phyloP scores from a whole-genome alignment of 352 stramenopile species.

The Pythium folliculosum region DNA sequence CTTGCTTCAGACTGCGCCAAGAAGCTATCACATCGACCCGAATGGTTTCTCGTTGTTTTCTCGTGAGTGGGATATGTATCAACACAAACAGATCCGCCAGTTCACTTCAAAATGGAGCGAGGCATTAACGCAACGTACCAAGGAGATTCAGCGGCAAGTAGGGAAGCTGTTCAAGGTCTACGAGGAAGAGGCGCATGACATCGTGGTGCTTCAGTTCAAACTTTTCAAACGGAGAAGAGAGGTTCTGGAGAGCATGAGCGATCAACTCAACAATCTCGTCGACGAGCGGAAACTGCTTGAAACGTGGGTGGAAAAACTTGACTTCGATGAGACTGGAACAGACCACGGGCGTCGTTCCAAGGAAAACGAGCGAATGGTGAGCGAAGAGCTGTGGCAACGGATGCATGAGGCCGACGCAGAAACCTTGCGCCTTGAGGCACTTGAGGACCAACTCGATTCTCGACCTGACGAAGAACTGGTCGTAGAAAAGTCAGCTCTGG shows the following conservation, averaged over 20 bases:
- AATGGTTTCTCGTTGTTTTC: slow-evolving; percentile 24
- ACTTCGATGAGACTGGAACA: background rate
- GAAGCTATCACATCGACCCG: slow-evolving; percentile 35
- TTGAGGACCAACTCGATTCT: slow-evolving; percentile 10
- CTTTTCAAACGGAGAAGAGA: slow-evolving; percentile 23
- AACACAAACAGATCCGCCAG: background rate
- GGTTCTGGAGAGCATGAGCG: slow-evolving; percentile 2
- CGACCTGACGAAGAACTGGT: slow-evolving; percentile 6
- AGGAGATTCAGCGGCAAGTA: slow-evolving; percentile 32
- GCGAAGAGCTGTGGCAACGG: slow-evolving; percentile 22
- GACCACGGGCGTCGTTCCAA: background rate
- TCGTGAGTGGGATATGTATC: slow-evolving; percentile 12
- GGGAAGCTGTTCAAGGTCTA: slow-evolving; percentile 36
- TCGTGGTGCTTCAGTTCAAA: slow-evolving; percentile 24
- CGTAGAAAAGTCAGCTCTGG: background rate
- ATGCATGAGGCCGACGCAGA: slow-evolving; percentile 3
- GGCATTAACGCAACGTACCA: slow-evolving; percentile 16
- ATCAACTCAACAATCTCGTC: slow-evolving; percentile 7
- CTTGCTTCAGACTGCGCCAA: slow-evolving; percentile 23
- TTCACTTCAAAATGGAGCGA: slow-evolving; percentile 29
- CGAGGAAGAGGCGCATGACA: slow-evolving; percentile 36
- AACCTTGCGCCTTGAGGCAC: background rate
- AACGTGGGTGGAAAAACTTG: slow-evolving; percentile 19
- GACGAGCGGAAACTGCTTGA: slow-evolving; percentile 23
- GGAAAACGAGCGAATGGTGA: slow-evolving; percentile 15